Percentiles rank a stretch among this genome's conserved stretches.
Conservation (phyloP, 805 yeast genomes). For the Ogataea naganishii region DNA sequence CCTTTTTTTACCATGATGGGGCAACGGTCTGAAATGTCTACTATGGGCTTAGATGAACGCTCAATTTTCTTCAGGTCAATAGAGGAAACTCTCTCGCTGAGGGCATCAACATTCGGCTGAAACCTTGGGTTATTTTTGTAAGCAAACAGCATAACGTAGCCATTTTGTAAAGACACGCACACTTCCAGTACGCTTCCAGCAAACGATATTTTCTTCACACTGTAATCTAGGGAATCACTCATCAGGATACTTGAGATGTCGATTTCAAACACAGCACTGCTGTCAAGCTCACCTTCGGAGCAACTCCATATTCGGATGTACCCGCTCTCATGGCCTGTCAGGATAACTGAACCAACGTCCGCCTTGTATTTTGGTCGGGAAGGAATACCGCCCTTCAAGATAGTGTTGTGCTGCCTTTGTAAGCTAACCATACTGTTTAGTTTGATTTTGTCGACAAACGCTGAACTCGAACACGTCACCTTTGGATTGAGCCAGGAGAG, state of each 20-base stretch:
- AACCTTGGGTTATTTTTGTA: slow-evolving; percentile 48
- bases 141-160: slow-evolving; percentile 69
- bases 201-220: slow-evolving; percentile 56
- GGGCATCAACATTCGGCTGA: slow-evolving; percentile 23
- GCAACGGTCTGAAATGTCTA: slow-evolving; percentile 45
- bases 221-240: slow-evolving; percentile 32
- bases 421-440: slow-evolving; percentile 28
- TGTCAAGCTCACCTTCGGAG: slow-evolving; percentile 62
- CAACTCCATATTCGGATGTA: slow-evolving; percentile 79
- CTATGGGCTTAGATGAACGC: slow-evolving; percentile 18
- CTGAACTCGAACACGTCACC: slow-evolving; percentile 45
- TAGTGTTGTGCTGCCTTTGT: slow-evolving; percentile 43
- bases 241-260: slow-evolving; percentile 40
- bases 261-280: slow-evolving; percentile 50
- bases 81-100: slow-evolving; percentile 17
- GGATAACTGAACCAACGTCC: slow-evolving; percentile 49
- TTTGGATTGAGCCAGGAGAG: slow-evolving; percentile 73
- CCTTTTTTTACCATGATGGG: slow-evolving; percentile 46
- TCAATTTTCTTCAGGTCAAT: slow-evolving; percentile 21
- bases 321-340: slow-evolving; percentile 86
- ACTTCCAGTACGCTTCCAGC: slow-evolving; percentile 74
- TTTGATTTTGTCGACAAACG: slow-evolving; percentile 26
- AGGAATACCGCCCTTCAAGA: slow-evolving; percentile 79
- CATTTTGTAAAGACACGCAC: slow-evolving; percentile 56
- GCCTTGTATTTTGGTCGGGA: slow-evolving; percentile 38